Percentiles rank a stretch among this genome's conserved stretches.
Conservation (phyloP, 2,329 filamentous ascomycete genomes). For the Phaeosphaeriaceae sp. region DNA sequence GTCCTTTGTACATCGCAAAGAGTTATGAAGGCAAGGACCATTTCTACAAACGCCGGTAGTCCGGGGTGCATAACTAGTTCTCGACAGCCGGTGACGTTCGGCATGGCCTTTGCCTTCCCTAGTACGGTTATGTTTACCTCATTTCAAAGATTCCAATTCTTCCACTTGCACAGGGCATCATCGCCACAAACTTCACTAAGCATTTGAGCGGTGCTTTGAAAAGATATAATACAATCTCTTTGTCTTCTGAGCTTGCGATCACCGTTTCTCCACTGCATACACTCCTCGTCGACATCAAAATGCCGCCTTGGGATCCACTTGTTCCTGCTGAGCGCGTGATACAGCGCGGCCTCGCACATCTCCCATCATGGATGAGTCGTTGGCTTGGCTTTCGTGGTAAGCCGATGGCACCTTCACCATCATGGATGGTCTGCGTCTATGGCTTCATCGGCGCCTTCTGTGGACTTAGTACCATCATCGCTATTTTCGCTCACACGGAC, state of each 20-base stretch:
- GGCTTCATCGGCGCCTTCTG: slow-evolving; percentile 54
- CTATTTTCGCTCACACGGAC: slow-evolving; percentile 50
- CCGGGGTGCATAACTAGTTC: slow-evolving; percentile 29
- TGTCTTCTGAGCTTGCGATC: slow-evolving; percentile 7
- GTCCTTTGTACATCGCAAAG: background rate
- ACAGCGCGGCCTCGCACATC: slow-evolving; percentile 41
- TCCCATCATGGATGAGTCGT: slow-evolving; percentile 73
- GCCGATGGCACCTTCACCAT: slow-evolving; percentile 33
- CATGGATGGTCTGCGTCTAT: slow-evolving; percentile 49
- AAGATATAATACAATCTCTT: background rate
- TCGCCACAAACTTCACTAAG: background rate
- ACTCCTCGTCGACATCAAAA: slow-evolving; percentile 10
- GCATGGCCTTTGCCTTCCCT: slow-evolving; percentile 19
- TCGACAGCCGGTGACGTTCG: slow-evolving; percentile 23
- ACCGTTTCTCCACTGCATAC: background rate
- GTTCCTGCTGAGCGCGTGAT: slow-evolving; percentile 37
- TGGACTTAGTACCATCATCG: slow-evolving; percentile 52
- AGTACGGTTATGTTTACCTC: slow-evolving; percentile 20
- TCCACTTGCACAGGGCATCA: background rate
- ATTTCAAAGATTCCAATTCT: slow-evolving; percentile 2
- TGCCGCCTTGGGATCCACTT: slow-evolving; percentile 34
- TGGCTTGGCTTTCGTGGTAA: slow-evolving; percentile 63
- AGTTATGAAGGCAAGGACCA: background rate
- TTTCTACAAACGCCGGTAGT: slow-evolving; percentile 18
- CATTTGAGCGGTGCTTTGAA: background rate